These are phyloP conservation scores for Claviceps spartinae DNA, from an alignment of 2,329 filamentous ascomycete genomes.

Conservation along the genomic window DNA sequence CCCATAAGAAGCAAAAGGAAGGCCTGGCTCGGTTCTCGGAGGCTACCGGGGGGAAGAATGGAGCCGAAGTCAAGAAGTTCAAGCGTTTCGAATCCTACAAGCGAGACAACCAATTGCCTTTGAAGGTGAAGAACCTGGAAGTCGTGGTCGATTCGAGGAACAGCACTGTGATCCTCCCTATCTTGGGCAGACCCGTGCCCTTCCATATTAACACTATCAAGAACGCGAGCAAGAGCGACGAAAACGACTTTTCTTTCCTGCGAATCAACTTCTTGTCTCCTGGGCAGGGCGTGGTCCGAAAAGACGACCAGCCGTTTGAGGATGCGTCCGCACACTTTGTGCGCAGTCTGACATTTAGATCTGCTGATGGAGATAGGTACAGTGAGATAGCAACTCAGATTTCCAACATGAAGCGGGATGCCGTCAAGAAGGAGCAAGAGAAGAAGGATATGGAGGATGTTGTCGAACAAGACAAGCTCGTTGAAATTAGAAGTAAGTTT, in stretches of 20 bases:
- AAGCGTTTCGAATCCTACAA: slow-evolving; percentile 99
- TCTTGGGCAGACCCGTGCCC: slow-evolving; percentile 93
- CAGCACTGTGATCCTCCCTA: slow-evolving; percentile 78
- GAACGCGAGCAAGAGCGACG: slow-evolving; percentile 94
- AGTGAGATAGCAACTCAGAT: slow-evolving; percentile 87
- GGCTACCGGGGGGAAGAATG: slow-evolving; percentile 71
- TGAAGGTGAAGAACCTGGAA: slow-evolving; percentile 68
- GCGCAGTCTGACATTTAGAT: slow-evolving; percentile 87
- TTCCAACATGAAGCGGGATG: slow-evolving; percentile 88
- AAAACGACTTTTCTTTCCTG: slow-evolving; percentile 85
- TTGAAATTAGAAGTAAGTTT: slow-evolving; percentile 74
- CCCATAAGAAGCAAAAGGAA: slow-evolving; percentile 77
- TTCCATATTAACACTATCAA: slow-evolving; percentile 98
- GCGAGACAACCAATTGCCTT: slow-evolving; percentile 84
- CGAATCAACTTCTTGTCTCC: slow-evolving; percentile 96
- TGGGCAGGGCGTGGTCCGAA: slow-evolving; percentile 90
- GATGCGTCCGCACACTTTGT: slow-evolving; percentile 93
- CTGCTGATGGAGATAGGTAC: slow-evolving; percentile 76
- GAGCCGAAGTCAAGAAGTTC: slow-evolving; percentile 92
- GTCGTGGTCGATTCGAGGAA: slow-evolving; percentile 89
- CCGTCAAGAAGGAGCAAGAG: slow-evolving; percentile 85
- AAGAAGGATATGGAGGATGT: slow-evolving; percentile 99
- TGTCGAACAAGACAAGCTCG: slow-evolving; percentile 93
- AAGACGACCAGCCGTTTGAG: slow-evolving; percentile 96
- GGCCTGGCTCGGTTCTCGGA: slow-evolving; percentile 77